Conservation (phyloP, 345 rosid species). For the Laguncularia racemosa region DNA sequence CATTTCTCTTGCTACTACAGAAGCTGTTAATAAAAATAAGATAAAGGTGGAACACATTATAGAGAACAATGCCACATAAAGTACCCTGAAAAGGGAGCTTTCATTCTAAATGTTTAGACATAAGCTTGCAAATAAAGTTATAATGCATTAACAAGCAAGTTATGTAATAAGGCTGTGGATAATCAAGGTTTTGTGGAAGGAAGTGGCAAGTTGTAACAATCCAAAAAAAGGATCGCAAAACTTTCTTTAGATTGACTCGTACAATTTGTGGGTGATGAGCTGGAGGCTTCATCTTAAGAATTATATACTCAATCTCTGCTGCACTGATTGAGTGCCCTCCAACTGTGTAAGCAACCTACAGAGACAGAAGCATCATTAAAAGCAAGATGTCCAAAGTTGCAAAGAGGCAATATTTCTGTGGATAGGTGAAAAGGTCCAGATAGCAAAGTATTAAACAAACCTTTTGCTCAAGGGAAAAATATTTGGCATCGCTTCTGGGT, state of each 20-base stretch:
- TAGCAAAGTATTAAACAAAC: constrained; percentile 17
- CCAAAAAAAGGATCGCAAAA: neutral
- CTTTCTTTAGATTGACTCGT: constrained; percentile 11
- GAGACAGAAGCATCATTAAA: neutral
- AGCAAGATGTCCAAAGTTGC: too few relatives aligned
- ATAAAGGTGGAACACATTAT: too few relatives aligned
- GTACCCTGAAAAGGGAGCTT: too few relatives aligned
- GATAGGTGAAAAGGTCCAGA: neutral
- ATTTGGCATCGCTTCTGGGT: constrained; percentile 46
- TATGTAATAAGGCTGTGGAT: too few relatives aligned
- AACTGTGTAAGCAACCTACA: constrained; percentile 55
- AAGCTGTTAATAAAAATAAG: neutral
- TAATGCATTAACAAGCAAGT: neutral
- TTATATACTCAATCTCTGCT: constrained; percentile 43
- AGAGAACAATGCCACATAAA: too few relatives aligned
- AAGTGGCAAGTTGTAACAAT: neutral
- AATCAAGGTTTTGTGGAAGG: too few relatives aligned
- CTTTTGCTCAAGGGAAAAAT: constrained; percentile 59
- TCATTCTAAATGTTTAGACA: too few relatives aligned
- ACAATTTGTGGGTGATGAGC: constrained; percentile 54
- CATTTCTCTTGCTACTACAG: neutral
- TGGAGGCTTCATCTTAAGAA: constrained; percentile 59
- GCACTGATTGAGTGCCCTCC: constrained; percentile 55
- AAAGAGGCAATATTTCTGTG: neutral
- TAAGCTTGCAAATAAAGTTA: too few relatives aligned